Conservation (phyloP, 1,284 basidiomycete genomes). For the Cryptococcus sp. region DNA sequence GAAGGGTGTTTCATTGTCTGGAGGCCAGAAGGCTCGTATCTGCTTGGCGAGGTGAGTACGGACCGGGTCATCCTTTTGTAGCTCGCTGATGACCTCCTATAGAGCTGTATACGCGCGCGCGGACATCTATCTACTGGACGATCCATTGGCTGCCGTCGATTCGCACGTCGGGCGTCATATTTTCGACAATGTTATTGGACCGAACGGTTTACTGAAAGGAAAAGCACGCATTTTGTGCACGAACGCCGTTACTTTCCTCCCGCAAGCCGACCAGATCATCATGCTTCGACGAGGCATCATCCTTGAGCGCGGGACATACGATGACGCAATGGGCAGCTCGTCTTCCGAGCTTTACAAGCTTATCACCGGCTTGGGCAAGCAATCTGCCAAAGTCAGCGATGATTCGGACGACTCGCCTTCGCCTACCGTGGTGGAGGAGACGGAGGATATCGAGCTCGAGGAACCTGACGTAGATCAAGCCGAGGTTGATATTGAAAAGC, state of each 20-base stretch:
- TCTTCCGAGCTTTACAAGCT: slow-evolving; percentile 76
- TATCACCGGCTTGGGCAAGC: slow-evolving; percentile 61
- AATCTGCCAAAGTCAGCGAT: slow-evolving; percentile 39
- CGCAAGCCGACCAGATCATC: slow-evolving; percentile 74
- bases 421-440: slow-evolving; percentile 39
- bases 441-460: slow-evolving; percentile 39
- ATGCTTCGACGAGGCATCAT: slow-evolving; percentile 84
- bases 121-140: slow-evolving; percentile 62
- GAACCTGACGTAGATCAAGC: slow-evolving; percentile 36
- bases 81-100: neutral
- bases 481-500: slow-evolving; percentile 37
- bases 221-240: slow-evolving; percentile 89
- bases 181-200: slow-evolving; percentile 85
- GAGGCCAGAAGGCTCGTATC: slow-evolving; percentile 66
- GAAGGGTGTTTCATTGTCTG: slow-evolving; percentile 58
- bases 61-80: neutral
- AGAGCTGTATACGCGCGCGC: slow-evolving; percentile 61
- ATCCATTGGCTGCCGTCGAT: slow-evolving; percentile 62
- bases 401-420: slow-evolving; percentile 57
- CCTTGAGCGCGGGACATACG: slow-evolving; percentile 73
- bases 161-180: slow-evolving; percentile 69
- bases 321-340: slow-evolving; percentile 64
- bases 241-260: slow-evolving; percentile 82
- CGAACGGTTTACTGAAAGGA: slow-evolving; percentile 75
- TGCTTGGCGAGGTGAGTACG: slow-evolving; percentile 56